A percentile compares a stretch with the other conserved stretches of the same genome.
phyloP scores from a whole-genome alignment of 306 rosid genomes.

The Pyrus bretschneideri region DNA sequence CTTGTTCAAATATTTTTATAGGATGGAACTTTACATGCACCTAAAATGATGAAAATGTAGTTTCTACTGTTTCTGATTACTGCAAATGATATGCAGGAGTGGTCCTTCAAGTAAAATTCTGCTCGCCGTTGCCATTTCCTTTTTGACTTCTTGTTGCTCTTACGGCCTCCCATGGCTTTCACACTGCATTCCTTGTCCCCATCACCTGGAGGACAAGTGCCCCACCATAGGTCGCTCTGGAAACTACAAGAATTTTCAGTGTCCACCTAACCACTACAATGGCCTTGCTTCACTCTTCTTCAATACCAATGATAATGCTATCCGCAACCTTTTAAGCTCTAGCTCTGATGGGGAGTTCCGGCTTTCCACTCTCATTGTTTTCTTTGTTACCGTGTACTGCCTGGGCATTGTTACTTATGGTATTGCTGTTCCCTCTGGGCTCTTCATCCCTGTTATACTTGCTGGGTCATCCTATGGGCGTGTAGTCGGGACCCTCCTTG shows the following conservation, averaged over 20 bases:
- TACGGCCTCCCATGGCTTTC: slow-evolving; percentile 74
- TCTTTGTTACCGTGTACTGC: slow-evolving; percentile 50
- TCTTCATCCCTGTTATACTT: slow-evolving; percentile 75
- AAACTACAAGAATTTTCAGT: slow-evolving; percentile 61
- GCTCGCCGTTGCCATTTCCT: slow-evolving; percentile 46
- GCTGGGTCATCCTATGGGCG: slow-evolving; percentile 85
- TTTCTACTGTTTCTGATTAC: slow-evolving; percentile 17
- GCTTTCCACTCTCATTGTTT: slow-evolving; percentile 51
- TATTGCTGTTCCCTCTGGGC: slow-evolving; percentile 76
- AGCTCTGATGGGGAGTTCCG: slow-evolving; percentile 42
- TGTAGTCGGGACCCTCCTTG: slow-evolving; percentile 44
- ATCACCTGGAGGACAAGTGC: slow-evolving; percentile 39
- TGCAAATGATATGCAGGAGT: slow-evolving; percentile 51
- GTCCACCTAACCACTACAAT: slow-evolving; percentile 66
- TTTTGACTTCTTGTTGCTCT: slow-evolving; percentile 58
- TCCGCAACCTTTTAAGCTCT: slow-evolving; percentile 51
- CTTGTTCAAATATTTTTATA: too few species aligned
- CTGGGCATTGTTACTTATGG: slow-evolving; percentile 81
- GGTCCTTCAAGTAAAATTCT: slow-evolving; percentile 55
- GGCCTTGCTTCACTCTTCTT: slow-evolving; percentile 76
- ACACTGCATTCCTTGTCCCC: slow-evolving; percentile 60
- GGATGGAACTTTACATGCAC: too few species aligned
- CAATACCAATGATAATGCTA: slow-evolving; percentile 70
- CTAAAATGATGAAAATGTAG: neutral
- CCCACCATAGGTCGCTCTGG: slow-evolving; percentile 60